phyloP scores from a whole-genome alignment of 306 rosid species.

The cucumber (Cucumis sativus) region DNA sequence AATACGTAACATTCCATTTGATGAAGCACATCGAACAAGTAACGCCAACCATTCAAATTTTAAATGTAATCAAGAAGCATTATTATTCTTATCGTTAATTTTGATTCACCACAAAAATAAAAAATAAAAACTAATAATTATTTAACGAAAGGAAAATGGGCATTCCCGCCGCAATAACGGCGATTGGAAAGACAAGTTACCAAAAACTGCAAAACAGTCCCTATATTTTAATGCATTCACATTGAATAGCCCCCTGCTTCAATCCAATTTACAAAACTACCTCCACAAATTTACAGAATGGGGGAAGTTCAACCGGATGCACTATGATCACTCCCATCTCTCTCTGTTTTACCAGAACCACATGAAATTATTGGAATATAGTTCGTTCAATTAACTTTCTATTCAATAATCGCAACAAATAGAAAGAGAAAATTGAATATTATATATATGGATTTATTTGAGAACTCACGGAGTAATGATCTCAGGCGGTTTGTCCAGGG shows the following conservation, averaged over 20 bases:
- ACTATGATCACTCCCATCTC: not conserved
- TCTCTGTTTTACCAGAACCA: not conserved
- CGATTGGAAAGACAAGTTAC: slow-evolving; percentile 17
- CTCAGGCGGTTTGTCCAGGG: slow-evolving; percentile 55
- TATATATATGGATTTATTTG: not conserved
- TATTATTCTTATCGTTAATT: not conserved
- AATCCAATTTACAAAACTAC: slow-evolving; percentile 27
- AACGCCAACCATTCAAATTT: slow-evolving; percentile 17
- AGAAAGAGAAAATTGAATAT: no score
- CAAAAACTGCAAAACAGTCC: slow-evolving; percentile 11
- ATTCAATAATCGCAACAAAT: not conserved
- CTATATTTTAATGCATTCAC: slow-evolving; percentile 7
- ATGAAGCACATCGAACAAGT: not conserved
- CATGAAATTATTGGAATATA: not conserved
- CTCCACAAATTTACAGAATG: slow-evolving; percentile 25
- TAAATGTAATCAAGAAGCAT: not conserved
- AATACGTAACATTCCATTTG: no score
- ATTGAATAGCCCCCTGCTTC: slow-evolving; percentile 4
- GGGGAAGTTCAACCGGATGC: not conserved
- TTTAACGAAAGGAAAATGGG: not conserved
- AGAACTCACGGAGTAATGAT: slow-evolving; percentile 58
- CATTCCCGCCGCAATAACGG: slow-evolving; percentile 76
- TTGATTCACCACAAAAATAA: not conserved
- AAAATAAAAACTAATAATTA: no score
- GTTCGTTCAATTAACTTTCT: not conserved